phyloP scores from a whole-genome alignment of 2,329 filamentous ascomycete species.

The Harringtonia aguacate region DNA sequence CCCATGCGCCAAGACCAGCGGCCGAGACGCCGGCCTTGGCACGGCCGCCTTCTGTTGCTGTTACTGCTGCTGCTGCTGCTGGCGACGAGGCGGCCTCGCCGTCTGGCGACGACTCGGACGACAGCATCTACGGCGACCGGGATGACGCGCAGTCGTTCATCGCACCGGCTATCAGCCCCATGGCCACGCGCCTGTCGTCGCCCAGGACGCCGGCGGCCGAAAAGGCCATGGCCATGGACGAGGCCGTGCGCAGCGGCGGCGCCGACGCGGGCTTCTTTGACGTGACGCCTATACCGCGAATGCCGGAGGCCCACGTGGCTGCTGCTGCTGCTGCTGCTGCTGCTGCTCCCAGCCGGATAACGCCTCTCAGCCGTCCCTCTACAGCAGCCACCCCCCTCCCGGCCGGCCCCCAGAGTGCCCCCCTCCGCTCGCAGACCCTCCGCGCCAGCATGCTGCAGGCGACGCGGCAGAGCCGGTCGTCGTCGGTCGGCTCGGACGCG shows the following conservation, averaged over 20 bases:
- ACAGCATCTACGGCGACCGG: constrained; percentile 29
- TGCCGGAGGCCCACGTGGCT: neutral
- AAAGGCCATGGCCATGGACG: constrained; percentile 44
- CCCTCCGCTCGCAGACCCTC: neutral
- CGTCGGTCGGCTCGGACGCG: constrained; percentile 45
- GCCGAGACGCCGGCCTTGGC: too few species aligned
- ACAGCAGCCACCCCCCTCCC: too few species aligned
- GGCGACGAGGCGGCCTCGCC: too few species aligned
- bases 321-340: neutral
- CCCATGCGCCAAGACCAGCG: too few species aligned
- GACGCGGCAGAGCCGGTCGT: constrained; percentile 33
- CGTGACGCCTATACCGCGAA: too few species aligned
- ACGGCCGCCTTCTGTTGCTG: neutral
- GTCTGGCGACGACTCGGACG: constrained; percentile 18
- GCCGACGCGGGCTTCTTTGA: constrained; percentile 20
- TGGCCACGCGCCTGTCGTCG: constrained; percentile 44
- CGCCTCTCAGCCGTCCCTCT: neutral
- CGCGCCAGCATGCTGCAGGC: constrained; percentile 7
- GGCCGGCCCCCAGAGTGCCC: neutral
- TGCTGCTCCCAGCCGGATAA: neutral
- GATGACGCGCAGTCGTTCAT: constrained; percentile 50
- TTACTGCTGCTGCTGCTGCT: too few species aligned
- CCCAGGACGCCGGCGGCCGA: constrained; percentile 45
- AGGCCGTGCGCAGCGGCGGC: constrained; percentile 11
- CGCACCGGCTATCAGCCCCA: constrained; percentile 46